Base-by-base conservation (phyloP, 257 asterid species). In the Scutellaria barbata region DNA sequence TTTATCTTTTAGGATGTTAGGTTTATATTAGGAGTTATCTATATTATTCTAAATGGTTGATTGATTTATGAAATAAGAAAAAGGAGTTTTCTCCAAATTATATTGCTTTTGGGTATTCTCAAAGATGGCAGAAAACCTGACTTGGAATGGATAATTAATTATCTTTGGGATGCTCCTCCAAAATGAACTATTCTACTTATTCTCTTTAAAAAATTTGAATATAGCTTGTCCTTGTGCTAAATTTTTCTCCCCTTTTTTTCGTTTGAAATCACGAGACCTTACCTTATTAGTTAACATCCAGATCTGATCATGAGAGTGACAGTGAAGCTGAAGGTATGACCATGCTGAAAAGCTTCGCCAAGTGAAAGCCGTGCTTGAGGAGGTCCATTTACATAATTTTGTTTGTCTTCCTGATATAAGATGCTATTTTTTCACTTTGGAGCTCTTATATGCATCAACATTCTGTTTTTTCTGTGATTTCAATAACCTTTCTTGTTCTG, bases 361-460 rank as follows among this genome's bases (percentile, higher is more conserved):
- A 88, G 99, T 95, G 86, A 95, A 95, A 84, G 99, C 99, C 41
- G 99, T 95, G 78, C 99, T 95, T 77, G 99, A 95, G 86, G 99
- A 95, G 97, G 99, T 95, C 82, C 46, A 54, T 81, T 71, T 74
- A 22, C 48, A 65, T 18, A 47, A 53, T 57, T 48, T 62, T 64
- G 16, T 68, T 12, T 53, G 7, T 17, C 37, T 66, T 25, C 20
- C 46, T 37, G 56, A 75, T 61, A 10, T 48, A n/a, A n/a, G n/a
- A n/a, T n/a, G n/a, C n/a, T n/a, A n/a, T n/a, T n/a, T n/a, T n/a
- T n/a, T n/a, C n/a, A n/a, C n/a, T n/a, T n/a, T n/a, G n/a, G n/a
- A n/a, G n/a, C 62, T 6, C 40, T 2, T 66, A 48, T 51, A 41
- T 4, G 30, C 5, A 12, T 56, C 35, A 39, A 7, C 33, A 43